Percentiles rank a stretch among this genome's conserved stretches.
phyloP scores from a whole-genome alignment of 1,284 basidiomycete species.

The Exobasidium cylindrosporum region DNA sequence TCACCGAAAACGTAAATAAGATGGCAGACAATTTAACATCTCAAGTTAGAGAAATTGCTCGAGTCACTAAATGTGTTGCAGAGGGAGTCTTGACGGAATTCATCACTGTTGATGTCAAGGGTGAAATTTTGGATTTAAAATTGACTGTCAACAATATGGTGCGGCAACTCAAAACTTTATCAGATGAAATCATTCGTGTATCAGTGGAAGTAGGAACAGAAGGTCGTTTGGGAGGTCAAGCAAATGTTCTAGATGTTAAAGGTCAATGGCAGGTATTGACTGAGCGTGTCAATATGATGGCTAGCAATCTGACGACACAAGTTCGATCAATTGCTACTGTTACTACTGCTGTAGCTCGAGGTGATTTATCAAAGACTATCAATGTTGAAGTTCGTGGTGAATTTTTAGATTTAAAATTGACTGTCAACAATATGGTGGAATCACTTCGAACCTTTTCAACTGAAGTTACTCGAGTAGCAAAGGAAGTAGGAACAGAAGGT shows the following conservation, averaged over 20 bases:
- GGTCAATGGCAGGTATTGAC: constrained; percentile 58
- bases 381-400: constrained; percentile 54
- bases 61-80: constrained; percentile 66
- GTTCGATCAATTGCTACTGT: constrained; percentile 63
- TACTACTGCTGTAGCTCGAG: constrained; percentile 51
- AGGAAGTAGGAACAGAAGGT: constrained; percentile 56
- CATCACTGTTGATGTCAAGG: constrained; percentile 91
- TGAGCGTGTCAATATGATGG: constrained; percentile 57
- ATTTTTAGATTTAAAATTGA: constrained; percentile 53
- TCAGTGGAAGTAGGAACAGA: constrained; percentile 84
- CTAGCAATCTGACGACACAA: constrained; percentile 78
- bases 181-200: constrained; percentile 64
- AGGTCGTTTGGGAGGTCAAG: constrained; percentile 80
- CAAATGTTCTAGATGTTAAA: constrained; percentile 64
- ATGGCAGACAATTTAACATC: constrained; percentile 56
- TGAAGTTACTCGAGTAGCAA: constrained; percentile 55
- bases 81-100: constrained; percentile 83
- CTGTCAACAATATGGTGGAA: constrained; percentile 56
- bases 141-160: constrained; percentile 57
- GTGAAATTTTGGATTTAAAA: constrained; percentile 91
- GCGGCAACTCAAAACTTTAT: constrained; percentile 49
- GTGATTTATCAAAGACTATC: constrained; percentile 55
- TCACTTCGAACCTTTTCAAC: constrained; percentile 55
- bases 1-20: constrained; percentile 57
- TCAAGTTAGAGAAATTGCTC: constrained; percentile 54